Conservation (phyloP, 257 asterid genomes). For the Nemophila menziesii region DNA sequence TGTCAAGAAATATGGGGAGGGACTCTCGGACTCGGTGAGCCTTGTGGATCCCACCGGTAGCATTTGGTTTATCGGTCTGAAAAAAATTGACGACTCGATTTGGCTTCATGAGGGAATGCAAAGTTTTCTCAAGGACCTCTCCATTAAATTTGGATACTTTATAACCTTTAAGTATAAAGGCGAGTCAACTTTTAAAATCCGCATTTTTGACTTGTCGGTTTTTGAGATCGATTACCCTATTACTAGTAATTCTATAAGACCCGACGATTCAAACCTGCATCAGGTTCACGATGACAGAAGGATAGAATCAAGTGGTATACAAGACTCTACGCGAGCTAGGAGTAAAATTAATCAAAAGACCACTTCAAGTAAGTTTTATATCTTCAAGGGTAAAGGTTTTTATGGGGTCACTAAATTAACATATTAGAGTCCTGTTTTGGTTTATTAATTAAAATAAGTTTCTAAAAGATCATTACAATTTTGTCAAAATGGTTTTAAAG, state of each 20-base stretch:
- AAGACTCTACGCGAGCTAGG: no score
- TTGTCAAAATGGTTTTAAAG: no score
- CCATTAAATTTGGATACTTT: conserved; percentile 1
- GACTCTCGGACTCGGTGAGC: conserved; percentile 2
- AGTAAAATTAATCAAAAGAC: no score
- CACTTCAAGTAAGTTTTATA: no score
- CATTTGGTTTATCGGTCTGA: conserved; percentile 6
- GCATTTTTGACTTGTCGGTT: conserved; percentile 5
- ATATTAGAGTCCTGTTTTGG: no score
- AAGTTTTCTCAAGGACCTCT: conserved; percentile 1
- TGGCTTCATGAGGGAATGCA: no score
- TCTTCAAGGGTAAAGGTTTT: no score
- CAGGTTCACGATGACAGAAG: neutral
- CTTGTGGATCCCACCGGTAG: neutral
- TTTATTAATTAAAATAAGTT: no score
- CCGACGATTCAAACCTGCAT: no score
- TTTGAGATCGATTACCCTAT: neutral
- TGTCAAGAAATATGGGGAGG: conserved; percentile 1
- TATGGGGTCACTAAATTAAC: no score
- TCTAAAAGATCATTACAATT: no score
- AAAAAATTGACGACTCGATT: conserved; percentile 6
- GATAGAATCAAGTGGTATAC: neutral
- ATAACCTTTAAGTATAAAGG: conserved; percentile 8
- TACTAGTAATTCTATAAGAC: neutral
- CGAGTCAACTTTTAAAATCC: conserved; percentile 1